These are phyloP conservation scores for Hanseniaspora mollemarum DNA, from an alignment of 805 yeast genomes.

Conservation along the genomic window DNA sequence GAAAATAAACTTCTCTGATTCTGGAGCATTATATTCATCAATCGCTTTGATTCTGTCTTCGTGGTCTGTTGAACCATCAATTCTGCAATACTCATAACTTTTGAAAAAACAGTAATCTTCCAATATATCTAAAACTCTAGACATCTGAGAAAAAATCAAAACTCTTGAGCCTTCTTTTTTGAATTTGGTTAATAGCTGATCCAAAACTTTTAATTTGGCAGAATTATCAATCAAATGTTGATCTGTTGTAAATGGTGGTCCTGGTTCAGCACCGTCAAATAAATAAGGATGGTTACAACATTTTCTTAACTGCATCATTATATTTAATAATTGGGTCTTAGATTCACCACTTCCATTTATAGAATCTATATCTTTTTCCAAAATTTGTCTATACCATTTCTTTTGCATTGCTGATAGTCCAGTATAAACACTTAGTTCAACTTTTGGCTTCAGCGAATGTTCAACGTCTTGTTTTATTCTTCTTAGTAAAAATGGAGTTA, in stretches of 20 bases:
- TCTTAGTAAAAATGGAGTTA: slow-evolving; percentile 63
- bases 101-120: slow-evolving; percentile 70
- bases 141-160: slow-evolving; percentile 72
- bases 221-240: slow-evolving; percentile 68
- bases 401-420: slow-evolving; percentile 72
- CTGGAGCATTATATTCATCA: slow-evolving; percentile 71
- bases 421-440: slow-evolving; percentile 61
- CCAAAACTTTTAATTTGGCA: slow-evolving; percentile 60
- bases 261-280: slow-evolving; percentile 82
- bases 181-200: slow-evolving; percentile 49
- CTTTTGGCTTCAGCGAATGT: slow-evolving; percentile 61
- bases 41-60: slow-evolving; percentile 63
- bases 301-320: slow-evolving; percentile 75
- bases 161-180: slow-evolving; percentile 65
- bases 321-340: slow-evolving; percentile 62
- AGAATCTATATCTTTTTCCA: slow-evolving; percentile 74
- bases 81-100: slow-evolving; percentile 60
- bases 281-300: slow-evolving; percentile 79
- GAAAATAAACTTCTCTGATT: slow-evolving; percentile 59
- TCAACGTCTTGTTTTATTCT: slow-evolving; percentile 76
- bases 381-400: slow-evolving; percentile 61
- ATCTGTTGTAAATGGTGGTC: slow-evolving; percentile 78
- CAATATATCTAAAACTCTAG: slow-evolving; percentile 64
- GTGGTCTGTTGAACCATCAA: slow-evolving; percentile 76
- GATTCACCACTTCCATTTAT: slow-evolving; percentile 73